Percentiles rank a stretch among this genome's conserved stretches.
These are phyloP conservation scores for Nicotiana otophora DNA, from an alignment of 257 asterid genomes.

Conservation along the genomic window DNA sequence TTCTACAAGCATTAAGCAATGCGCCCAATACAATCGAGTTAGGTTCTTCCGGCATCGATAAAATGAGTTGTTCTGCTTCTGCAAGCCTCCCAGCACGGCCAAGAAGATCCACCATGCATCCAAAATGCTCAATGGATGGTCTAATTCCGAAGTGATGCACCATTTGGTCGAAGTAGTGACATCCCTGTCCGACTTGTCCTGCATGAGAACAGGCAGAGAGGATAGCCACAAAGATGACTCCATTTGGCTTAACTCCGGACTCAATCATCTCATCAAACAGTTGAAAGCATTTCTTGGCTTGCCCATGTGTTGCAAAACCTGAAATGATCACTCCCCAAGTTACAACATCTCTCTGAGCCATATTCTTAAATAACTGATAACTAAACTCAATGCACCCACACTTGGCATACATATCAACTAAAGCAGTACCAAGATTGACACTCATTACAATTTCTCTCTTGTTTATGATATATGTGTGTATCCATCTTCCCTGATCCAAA, in stretches of 20 bases:
- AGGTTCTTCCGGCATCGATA: constrained; percentile 17
- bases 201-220: constrained; percentile 29
- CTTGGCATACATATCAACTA: constrained; percentile 29
- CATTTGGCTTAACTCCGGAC: constrained; percentile 13
- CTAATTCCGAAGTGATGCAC: constrained; percentile 13
- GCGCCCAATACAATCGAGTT: constrained; percentile 26
- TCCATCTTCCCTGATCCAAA: constrained; percentile 32
- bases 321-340: constrained; percentile 27
- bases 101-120: constrained; percentile 32
- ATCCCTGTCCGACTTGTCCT: constrained; percentile 21
- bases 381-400: constrained; percentile 27
- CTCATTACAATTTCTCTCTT: background rate
- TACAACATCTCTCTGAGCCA: constrained; percentile 23
- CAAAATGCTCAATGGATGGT: constrained; percentile 30
- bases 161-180: constrained; percentile 21
- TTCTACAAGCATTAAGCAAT: constrained; percentile 23
- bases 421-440: constrained; percentile 16
- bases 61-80: constrained; percentile 25
- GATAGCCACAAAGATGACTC: constrained; percentile 18
- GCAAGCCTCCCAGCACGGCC: constrained; percentile 21
- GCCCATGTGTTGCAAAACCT: constrained; percentile 21
- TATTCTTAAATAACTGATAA: constrained; percentile 15
- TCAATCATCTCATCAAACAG: constrained; percentile 21
- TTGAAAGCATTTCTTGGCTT: constrained; percentile 19
- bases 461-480: constrained; percentile 19